Conservation (phyloP, 2,329 filamentous ascomycete species). For the Alternaria alternata region DNA sequence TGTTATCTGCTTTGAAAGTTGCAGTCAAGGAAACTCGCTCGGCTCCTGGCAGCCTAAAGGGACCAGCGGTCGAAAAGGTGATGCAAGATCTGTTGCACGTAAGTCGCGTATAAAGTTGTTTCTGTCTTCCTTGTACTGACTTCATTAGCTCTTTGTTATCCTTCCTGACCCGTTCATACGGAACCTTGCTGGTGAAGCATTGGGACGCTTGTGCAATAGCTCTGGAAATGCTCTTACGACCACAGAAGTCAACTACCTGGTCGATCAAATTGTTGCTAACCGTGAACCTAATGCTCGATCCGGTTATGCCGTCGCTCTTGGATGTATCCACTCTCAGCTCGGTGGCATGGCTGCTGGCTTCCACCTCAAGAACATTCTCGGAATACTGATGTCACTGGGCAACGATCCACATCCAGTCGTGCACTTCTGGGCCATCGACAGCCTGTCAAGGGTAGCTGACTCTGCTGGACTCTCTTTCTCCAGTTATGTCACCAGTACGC, state of each 20-base stretch:
- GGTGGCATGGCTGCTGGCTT: constrained; percentile 97
- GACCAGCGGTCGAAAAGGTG: constrained; percentile 77
- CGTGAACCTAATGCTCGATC: constrained; percentile 91
- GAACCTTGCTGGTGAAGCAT: constrained; percentile 81
- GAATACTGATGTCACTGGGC: constrained; percentile 96
- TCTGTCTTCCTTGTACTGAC: constrained; percentile 10
- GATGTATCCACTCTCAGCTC: constrained; percentile 92
- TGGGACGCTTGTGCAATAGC: constrained; percentile 83
- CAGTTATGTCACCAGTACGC: constrained; percentile 84
- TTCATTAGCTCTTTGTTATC: constrained; percentile 71
- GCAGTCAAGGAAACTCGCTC: constrained; percentile 81
- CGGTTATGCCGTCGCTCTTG: constrained; percentile 91
- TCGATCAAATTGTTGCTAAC: constrained; percentile 94
- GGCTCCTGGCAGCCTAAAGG: constrained; percentile 75
- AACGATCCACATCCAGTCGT: constrained; percentile 95
- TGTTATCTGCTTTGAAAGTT: constrained; percentile 83
- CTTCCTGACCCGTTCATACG: constrained; percentile 87
- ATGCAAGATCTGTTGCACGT: constrained; percentile 78
- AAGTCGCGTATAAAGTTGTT: constrained; percentile 50
- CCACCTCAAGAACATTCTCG: constrained; percentile 96
- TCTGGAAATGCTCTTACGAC: constrained; percentile 91
- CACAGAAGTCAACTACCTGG: constrained; percentile 85
- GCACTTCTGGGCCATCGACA: constrained; percentile 95
- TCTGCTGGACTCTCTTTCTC: constrained; percentile 93
- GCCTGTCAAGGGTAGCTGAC: constrained; percentile 83